These are phyloP conservation scores for Dactylonectria estremocensis DNA, from an alignment of 2,329 filamentous ascomycete species.

Conservation along the genomic window DNA sequence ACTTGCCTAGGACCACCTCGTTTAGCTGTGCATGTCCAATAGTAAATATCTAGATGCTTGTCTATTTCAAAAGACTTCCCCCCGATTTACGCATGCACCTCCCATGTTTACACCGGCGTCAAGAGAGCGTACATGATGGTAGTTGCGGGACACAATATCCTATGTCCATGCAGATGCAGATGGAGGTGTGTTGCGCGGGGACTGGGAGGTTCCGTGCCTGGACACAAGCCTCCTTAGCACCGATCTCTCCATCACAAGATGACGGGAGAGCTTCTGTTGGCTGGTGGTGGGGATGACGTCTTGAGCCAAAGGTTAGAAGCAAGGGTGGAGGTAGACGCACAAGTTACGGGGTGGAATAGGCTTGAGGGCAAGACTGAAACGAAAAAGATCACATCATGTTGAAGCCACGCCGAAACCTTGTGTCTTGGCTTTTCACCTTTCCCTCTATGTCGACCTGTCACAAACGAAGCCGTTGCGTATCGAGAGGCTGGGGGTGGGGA, in stretches of 20 bases:
- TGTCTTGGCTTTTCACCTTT: not conserved
- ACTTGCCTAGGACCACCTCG: conserved; percentile 1
- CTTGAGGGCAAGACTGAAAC: not conserved
- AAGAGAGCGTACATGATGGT: not conserved
- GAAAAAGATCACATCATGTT: conserved; percentile 17
- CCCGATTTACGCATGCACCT: not conserved
- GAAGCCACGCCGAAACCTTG: conserved; percentile 2
- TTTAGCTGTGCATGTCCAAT: not conserved
- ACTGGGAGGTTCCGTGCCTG: conserved; percentile 9
- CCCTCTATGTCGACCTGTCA: conserved; percentile 13
- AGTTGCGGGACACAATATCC: not conserved
- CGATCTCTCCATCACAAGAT: conserved; percentile 11
- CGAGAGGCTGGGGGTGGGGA: conserved; percentile 10
- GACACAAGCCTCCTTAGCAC: conserved; percentile 18
- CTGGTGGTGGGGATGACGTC: conserved; percentile 11
- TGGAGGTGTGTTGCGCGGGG: not conserved
- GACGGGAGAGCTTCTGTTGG: conserved; percentile 1
- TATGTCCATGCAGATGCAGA: conserved; percentile 2
- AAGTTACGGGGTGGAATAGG: not conserved
- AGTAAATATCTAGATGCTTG: too few relatives aligned
- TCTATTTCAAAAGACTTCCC: not conserved
- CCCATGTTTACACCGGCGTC: not conserved
- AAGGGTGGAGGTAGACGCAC: conserved; percentile 20
- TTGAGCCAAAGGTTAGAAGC: conserved; percentile 3
- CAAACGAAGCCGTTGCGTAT: not conserved